Conservation (phyloP, 495 filamentous ascomycete genomes). For the Penicillium mononematosum region DNA sequence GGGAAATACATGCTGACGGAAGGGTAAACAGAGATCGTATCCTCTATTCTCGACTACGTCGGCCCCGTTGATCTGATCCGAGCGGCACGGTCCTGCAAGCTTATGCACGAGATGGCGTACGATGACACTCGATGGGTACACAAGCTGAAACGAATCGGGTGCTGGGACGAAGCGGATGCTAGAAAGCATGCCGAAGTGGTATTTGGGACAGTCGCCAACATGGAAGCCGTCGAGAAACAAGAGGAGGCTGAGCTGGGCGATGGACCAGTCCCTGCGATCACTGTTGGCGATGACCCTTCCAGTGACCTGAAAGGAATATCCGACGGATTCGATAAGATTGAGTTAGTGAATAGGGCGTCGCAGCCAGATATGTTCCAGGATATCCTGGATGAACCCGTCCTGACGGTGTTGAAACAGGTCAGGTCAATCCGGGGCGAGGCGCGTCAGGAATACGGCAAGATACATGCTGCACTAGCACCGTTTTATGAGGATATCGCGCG, state of each 20-base stretch:
- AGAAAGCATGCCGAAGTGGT: conserved; percentile 72
- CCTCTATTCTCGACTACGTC: conserved; percentile 84
- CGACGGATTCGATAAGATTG: conserved; percentile 69
- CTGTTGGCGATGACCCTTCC: conserved; percentile 14
- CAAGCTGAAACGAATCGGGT: conserved; percentile 76
- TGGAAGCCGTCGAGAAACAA: conserved; percentile 52
- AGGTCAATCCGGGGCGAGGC: conserved; percentile 84
- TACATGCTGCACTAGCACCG: conserved; percentile 83
- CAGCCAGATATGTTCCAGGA: conserved; percentile 18
- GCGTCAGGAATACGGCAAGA: conserved; percentile 83
- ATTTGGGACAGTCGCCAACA: conserved; percentile 64
- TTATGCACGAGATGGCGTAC: conserved; percentile 97
- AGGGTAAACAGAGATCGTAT: conserved; percentile 69
- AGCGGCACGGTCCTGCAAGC: conserved; percentile 83
- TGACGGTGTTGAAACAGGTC: conserved; percentile 65
- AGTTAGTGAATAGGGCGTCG: conserved; percentile 38
- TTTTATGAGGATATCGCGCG: conserved; percentile 81
- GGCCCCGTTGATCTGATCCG: conserved; percentile 78
- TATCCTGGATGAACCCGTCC: conserved; percentile 43
- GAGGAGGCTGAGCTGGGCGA: conserved; percentile 37
- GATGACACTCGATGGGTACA: conserved; percentile 96
- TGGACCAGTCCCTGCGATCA: conserved; percentile 17
- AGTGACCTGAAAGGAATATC: conserved; percentile 37
- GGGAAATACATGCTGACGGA: conserved; percentile 18
- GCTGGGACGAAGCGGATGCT: conserved; percentile 90